These are phyloP conservation scores for Stagonosporopsis cucurbitacearum DNA, from an alignment of 2,329 filamentous ascomycete species.

Conservation along the genomic window DNA sequence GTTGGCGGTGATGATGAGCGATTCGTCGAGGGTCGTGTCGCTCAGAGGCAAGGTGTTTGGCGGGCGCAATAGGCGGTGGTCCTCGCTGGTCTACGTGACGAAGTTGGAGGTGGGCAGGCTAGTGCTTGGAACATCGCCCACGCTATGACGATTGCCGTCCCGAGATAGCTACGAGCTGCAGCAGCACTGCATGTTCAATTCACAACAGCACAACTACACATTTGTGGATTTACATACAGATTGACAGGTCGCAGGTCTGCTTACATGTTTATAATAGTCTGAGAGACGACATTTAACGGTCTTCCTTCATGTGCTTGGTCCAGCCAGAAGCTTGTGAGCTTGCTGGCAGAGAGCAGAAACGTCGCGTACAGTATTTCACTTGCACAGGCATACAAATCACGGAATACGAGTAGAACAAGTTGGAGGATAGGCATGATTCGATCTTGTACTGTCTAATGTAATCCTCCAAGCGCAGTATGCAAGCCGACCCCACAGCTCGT, in stretches of 20 bases:
- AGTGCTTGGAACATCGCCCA: conserved; percentile 7
- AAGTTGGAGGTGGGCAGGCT: conserved; percentile 35
- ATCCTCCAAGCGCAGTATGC: neutral
- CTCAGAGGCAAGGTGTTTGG: conserved; percentile 21
- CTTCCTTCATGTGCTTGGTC: neutral
- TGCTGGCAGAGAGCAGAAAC: no score
- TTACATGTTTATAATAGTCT: neutral
- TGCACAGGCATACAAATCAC: neutral
- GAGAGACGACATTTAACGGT: neutral
- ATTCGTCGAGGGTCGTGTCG: conserved; percentile 24
- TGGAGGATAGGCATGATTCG: neutral
- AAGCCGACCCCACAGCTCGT: no score
- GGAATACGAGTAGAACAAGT: neutral
- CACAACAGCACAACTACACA: neutral
- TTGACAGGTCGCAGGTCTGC: no score
- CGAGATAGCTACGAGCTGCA: neutral
- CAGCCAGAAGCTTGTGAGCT: neutral
- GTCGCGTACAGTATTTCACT: neutral
- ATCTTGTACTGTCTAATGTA: neutral
- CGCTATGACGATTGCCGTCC: conserved; percentile 16
- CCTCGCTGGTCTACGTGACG: conserved; percentile 25
- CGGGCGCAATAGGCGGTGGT: conserved; percentile 26
- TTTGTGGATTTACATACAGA: no score
- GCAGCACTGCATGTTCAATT: neutral
- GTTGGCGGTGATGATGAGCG: conserved; percentile 35